Conservation (phyloP, 2,329 filamentous ascomycete species). For the Penicillium sp. region DNA sequence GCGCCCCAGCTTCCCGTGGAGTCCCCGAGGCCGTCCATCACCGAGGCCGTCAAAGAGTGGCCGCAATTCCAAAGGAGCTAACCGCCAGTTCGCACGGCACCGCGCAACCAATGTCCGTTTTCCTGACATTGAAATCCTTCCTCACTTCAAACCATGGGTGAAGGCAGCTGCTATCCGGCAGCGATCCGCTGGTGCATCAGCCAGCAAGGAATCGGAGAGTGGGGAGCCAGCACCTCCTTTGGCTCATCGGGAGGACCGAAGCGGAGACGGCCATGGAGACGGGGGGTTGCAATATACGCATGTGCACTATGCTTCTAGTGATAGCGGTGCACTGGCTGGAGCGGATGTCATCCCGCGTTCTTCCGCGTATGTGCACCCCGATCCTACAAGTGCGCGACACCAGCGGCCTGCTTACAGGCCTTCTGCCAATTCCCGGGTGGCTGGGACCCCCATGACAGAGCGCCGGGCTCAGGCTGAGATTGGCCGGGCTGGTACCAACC, state of each 20-base stretch:
- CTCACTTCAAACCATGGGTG: conserved; percentile 27
- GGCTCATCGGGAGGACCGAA: too few relatives aligned
- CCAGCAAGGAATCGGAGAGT: background rate
- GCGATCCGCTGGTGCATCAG: background rate
- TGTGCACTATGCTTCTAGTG: too few relatives aligned
- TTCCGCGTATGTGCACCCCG: too few relatives aligned
- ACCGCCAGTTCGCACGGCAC: background rate
- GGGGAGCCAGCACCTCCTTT: too few relatives aligned
- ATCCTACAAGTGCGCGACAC: too few relatives aligned
- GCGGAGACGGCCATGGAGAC: too few relatives aligned
- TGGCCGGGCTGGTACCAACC: conserved; percentile 7
- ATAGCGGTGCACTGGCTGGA: too few relatives aligned
- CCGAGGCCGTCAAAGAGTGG: background rate
- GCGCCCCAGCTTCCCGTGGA: background rate
- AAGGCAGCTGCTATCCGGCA: conserved; percentile 3
- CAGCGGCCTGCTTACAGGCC: too few relatives aligned
- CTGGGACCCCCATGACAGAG: background rate
- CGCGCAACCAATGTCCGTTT: conserved; percentile 24
- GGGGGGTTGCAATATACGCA: too few relatives aligned
- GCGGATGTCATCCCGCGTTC: too few relatives aligned
- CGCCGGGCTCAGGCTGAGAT: background rate
- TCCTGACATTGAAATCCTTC: conserved; percentile 42
- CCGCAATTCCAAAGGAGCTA: background rate
- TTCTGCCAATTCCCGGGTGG: background rate
- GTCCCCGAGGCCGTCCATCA: background rate